Percentiles rank a stretch among this genome's conserved stretches.
phyloP scores from a whole-genome alignment of 73 alveolate species.

The Stentor roeselii region DNA sequence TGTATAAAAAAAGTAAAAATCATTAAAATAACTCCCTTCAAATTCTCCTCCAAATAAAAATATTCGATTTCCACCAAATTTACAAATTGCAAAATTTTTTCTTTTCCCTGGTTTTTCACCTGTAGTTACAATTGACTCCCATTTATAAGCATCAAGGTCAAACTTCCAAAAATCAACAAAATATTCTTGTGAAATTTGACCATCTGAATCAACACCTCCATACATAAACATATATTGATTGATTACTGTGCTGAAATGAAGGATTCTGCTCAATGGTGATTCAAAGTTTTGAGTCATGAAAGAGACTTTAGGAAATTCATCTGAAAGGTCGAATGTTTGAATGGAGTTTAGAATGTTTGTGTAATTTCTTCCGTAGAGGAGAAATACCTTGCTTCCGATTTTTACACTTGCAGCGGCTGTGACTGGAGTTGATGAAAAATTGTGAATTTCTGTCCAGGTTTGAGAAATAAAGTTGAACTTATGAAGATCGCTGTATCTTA shows the following conservation, averaged over 20 bases:
- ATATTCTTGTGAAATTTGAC: too few relatives aligned
- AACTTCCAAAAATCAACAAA: background rate
- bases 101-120: conserved; percentile 9
- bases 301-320: background rate
- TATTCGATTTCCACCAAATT: background rate
- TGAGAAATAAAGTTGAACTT: background rate
- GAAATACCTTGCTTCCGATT: background rate
- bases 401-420: background rate
- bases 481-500: background rate
- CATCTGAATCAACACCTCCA: background rate
- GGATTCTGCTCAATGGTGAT: background rate
- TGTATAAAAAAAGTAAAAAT: background rate
- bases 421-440: too few relatives aligned
- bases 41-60: background rate
- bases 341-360: background rate
- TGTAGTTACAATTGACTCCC: background rate
- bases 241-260: background rate
- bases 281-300: background rate
- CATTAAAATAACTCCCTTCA: background rate
- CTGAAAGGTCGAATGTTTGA: background rate
- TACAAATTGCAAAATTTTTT: background rate
- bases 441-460: background rate
- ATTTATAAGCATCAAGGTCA: background rate
- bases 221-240: background rate
- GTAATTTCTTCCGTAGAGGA: background rate